A percentile compares a stretch with the other conserved stretches of the same genome.
These are phyloP conservation scores for Zoysia japonica DNA, from an alignment of 176 grass and related monocot species.

Conservation along the genomic window DNA sequence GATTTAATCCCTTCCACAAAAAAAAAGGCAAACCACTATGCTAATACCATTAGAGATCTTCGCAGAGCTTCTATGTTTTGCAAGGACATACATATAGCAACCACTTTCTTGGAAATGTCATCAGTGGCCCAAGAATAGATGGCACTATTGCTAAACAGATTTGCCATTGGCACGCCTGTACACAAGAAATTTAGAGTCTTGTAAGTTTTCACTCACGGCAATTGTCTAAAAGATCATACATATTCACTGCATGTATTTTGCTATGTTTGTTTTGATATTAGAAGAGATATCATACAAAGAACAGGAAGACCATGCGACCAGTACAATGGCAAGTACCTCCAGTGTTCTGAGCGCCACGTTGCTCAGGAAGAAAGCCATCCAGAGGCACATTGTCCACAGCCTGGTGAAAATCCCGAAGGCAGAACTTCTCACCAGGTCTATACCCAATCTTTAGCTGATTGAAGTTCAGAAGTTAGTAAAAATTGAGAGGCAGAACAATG, in stretches of 20 bases:
- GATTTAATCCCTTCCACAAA: neutral
- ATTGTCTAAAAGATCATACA: neutral
- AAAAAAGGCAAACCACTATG: conserved; percentile 31
- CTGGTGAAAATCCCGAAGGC: conserved; percentile 83
- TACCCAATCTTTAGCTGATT: conserved; percentile 82
- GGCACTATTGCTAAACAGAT: conserved; percentile 73
- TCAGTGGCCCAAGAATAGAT: conserved; percentile 80
- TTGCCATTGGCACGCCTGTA: conserved; percentile 58
- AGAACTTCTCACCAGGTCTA: conserved; percentile 70
- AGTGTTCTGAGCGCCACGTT: conserved; percentile 20
- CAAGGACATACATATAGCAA: conserved; percentile 71
- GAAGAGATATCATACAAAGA: conserved; percentile 1
- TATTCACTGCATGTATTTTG: conserved; percentile 26
- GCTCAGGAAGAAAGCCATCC: conserved; percentile 53
- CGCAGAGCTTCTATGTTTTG: conserved; percentile 56
- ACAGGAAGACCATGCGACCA: conserved; percentile 36
- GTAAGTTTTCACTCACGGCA: neutral
- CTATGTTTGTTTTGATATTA: neutral
- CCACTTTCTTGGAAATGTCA: conserved; percentile 85
- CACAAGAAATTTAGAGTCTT: conserved; percentile 22
- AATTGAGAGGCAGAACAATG: neutral
- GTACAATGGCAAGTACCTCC: conserved; percentile 39
- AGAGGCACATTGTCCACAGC: conserved; percentile 74
- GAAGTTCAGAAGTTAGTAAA: conserved; percentile 25
- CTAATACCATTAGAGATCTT: conserved; percentile 74